Evolutionary conservation across 1,284 basidiomycete species (phyloP), one percentile per base, ranked within the genome.

Genomic region (Irpex rosettiformis): DNA sequence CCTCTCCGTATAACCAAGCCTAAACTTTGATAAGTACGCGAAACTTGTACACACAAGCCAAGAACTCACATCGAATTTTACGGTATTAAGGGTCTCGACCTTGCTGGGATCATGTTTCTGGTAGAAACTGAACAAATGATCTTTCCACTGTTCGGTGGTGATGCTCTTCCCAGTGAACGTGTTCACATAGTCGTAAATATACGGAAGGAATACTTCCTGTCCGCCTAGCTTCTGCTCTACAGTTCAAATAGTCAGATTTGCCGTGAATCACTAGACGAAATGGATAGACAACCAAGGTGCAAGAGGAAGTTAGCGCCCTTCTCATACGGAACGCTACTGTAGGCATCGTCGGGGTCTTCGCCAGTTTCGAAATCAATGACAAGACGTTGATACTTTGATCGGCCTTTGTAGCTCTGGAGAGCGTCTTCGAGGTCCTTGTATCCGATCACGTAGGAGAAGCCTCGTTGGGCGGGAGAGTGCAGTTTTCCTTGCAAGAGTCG

Each of bases 331-430:
- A 91, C 77, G 56, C 75, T 76, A 63, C 82, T 79, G 66, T 83
- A 95, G 6, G 89, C 91, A 58, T 93, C 91, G 68, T 94, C 92
- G n/a, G 86, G 91, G 71, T 93, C 91, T 70, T 95, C 93, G 1
- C 92, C 93, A 22, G 80, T 76, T 57, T 89, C 83, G 67, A 94
- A 96, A n/a, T 86, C 82, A 61, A 95, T 91, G 10, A 95, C 85
- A 16, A 98, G 79, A 13, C 91, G 80, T 76, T 95, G 94, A 74
- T 94, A 96, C 67, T 85, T 87, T 0, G 89, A 88, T n/a, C 66
- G 70, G 53, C 81, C 70, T 53, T 78, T 70, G 68, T 89, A 89
- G 58, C 80, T 72, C 65, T 82, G 78, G 37, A 98, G 76, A 21
- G 89, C 88, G 62, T 93, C 89, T 48, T 82, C 75, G 27, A 98